Evolutionary conservation across 108 stramenopile genomes (phyloP).

Genomic region (Skeletonema marinoi): DNA sequence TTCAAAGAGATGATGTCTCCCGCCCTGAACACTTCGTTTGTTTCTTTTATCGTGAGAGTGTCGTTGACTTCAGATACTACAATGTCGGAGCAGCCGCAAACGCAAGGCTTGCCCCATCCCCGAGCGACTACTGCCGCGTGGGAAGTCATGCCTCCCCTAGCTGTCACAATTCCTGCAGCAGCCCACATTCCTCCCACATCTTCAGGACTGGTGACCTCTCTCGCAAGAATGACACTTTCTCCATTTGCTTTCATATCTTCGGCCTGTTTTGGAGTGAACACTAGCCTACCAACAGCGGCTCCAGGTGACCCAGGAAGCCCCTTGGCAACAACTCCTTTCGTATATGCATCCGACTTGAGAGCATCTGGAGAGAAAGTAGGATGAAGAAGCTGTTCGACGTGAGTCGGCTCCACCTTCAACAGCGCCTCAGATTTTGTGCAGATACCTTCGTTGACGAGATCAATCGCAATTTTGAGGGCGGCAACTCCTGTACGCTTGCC

Average conservation of each 20-base stretch:
- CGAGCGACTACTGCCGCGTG: constrained; percentile 91
- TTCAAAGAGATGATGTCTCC: constrained; percentile 81
- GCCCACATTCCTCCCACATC: constrained; percentile 93
- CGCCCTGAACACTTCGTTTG: constrained; percentile 63
- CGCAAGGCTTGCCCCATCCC: constrained; percentile 92
- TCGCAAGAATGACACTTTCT: constrained; percentile 77
- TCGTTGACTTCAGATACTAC: constrained; percentile 58
- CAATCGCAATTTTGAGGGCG: constrained; percentile 82
- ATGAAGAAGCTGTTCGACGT: constrained; percentile 85
- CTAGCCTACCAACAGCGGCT: constrained; percentile 84
- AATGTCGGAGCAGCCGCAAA: constrained; percentile 79
- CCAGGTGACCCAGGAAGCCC: constrained; percentile 86
- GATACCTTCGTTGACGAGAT: constrained; percentile 81
- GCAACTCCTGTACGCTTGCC: constrained; percentile 88
- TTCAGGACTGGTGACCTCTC: constrained; percentile 63
- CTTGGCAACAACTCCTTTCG: constrained; percentile 71
- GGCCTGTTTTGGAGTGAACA: constrained; percentile 78
- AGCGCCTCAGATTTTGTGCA: constrained; percentile 76
- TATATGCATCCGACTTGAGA: constrained; percentile 59
- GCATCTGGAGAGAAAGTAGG: constrained; percentile 69
- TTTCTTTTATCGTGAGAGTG: constrained; percentile 57
- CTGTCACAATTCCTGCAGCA: constrained; percentile 79
- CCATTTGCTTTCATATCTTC: constrained; percentile 65
- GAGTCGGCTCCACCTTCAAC: constrained; percentile 77
- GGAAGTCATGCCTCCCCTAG: constrained; percentile 83